Conservation (phyloP, 2,329 filamentous ascomycete genomes). For the Stachybotrys chlorohalonatus region DNA sequence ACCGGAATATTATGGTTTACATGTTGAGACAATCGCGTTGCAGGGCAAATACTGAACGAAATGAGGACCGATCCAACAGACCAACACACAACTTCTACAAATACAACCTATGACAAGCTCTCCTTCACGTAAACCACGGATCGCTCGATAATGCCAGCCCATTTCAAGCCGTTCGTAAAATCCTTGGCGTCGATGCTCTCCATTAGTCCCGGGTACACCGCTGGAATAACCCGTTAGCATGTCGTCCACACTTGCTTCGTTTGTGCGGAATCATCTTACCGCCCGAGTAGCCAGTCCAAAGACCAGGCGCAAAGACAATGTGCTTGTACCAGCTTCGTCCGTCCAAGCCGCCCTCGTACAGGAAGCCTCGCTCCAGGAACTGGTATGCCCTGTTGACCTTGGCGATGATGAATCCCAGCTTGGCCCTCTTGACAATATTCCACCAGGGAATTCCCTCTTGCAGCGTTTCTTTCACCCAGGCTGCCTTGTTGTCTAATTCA, state of each 20-base stretch:
- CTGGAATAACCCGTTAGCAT: conserved; percentile 16
- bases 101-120: conserved; percentile 13
- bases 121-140: conserved; percentile 38
- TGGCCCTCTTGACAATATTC: conserved; percentile 60
- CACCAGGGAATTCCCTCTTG: conserved; percentile 64
- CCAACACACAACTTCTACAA: too few species aligned
- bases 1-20: too few species aligned
- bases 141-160: conserved; percentile 48
- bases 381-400: conserved; percentile 76
- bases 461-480: conserved; percentile 31
- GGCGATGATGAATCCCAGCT: conserved; percentile 53
- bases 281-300: conserved; percentile 88
- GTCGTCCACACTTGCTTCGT: neutral
- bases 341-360: conserved; percentile 70
- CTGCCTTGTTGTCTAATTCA: conserved; percentile 36
- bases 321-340: conserved; percentile 87
- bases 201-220: conserved; percentile 52
- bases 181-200: conserved; percentile 54
- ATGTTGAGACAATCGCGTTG: too few species aligned
- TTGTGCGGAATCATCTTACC: conserved; percentile 31
- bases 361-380: conserved; percentile 68
- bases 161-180: conserved; percentile 47
- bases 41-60: too few species aligned
- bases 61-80: too few species aligned
- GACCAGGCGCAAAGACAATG: conserved; percentile 81